Base-by-base conservation (phyloP, 2,329 filamentous ascomycete species). In the Calonectria crousiana region DNA sequence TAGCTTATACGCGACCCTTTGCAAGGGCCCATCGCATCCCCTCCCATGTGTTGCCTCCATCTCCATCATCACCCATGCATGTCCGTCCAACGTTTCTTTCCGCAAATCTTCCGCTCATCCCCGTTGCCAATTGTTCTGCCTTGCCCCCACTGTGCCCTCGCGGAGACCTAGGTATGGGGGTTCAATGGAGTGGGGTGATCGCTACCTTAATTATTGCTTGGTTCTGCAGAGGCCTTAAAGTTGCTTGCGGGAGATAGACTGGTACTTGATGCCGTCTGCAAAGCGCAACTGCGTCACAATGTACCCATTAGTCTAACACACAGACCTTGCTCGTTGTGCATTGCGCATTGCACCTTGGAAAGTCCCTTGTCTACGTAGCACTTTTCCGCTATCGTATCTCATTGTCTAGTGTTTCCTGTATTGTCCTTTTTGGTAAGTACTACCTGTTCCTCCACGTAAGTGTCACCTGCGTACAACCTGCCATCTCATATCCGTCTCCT, bases 81-180 rank as follows among this genome's bases (percentile, higher is more conserved):
- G 52, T 56, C 58, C 58, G 44, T 53, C 26, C 34, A 14, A 64
- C 60, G 68, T 53, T 62, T 62, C 56, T 26, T 62, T 67, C 52
- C 52, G 36, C 62, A 11, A 56, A 58, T 56, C 28, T 68, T 64
- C 53, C 65, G 44, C 44, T 44, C 64, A 41, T 51, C 60, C 38
- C 62, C 62, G 62, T 72, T 47, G 20, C 44, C 47, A 71, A 72
- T 72, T 58, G 65, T 73, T 49, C 62, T 32, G 38, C 28, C 41
- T 30, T 67, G 49, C 67, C 67, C 71, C 67, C 71, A 66, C 67
- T 38, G 49, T 26, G 20, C 67, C 34, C 67, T 64, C 58, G 23
- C 36, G 41, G 28, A 56, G 18, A 52, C 28, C 52, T 34, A 23
- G 44, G 62, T 51, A 26, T 51, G 51, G n/a, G 44, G 64, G 56